Conservation (phyloP, 495 filamentous ascomycete species). For the Neurospora sp. region DNA sequence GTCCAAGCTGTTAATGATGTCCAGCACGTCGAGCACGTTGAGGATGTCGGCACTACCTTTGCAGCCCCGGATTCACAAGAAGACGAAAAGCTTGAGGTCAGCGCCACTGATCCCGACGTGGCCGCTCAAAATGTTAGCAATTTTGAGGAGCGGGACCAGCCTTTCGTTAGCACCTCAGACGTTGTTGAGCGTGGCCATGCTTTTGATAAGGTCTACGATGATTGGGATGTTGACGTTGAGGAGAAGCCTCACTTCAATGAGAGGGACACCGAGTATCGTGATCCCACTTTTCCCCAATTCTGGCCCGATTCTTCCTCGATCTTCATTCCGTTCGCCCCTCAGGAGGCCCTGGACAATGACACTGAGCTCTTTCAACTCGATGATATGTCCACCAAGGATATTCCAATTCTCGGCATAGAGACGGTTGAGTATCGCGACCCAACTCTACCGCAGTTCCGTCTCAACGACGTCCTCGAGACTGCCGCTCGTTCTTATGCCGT, state of each 20-base stretch:
- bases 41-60: not conserved
- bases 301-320: not conserved
- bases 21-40: not conserved
- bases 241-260: not conserved
- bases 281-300: not conserved
- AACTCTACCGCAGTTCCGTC: not conserved
- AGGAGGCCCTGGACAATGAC: not conserved
- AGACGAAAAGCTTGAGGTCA: not conserved
- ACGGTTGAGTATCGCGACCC: not conserved
- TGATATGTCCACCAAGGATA: not conserved
- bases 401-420: not conserved
- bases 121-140: not conserved
- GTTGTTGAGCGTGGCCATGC: not conserved
- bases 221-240: not conserved
- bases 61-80: not conserved
- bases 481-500: not conserved
- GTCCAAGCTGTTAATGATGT: not conserved
- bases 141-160: not conserved
- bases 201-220: not conserved
- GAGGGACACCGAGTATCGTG: not conserved
- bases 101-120: not conserved
- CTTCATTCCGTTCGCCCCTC: not conserved
- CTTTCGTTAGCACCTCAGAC: not conserved
- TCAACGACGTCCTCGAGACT: not conserved
- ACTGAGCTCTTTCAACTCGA: not conserved